Percentiles rank a stretch among this genome's conserved stretches.
These are phyloP conservation scores for Tausonia pullulans DNA, from an alignment of 1,284 basidiomycete species.

Conservation along the genomic window DNA sequence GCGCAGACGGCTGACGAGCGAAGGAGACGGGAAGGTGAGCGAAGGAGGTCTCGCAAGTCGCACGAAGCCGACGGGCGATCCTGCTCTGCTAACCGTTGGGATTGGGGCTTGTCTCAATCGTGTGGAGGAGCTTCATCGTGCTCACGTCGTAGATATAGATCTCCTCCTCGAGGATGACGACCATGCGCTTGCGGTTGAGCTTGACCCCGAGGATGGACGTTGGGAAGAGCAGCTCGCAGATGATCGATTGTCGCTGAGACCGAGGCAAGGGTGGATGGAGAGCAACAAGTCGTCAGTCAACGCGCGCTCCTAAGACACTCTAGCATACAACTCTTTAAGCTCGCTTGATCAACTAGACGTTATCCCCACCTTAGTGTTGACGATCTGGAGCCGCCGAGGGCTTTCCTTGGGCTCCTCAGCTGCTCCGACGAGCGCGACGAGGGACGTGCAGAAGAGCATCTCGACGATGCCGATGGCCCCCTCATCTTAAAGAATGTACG, in stretches of 20 bases:
- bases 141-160: slow-evolving; percentile 99
- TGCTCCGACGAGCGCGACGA: slow-evolving; percentile 85
- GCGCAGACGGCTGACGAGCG: slow-evolving; percentile 63
- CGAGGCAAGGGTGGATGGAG: background rate
- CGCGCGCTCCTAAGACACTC: background rate
- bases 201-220: slow-evolving; percentile 92
- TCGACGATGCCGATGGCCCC: slow-evolving; percentile 92
- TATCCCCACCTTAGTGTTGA: slow-evolving; percentile 78
- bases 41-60: background rate
- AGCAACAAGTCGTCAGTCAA: background rate
- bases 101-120: slow-evolving; percentile 93
- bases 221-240: slow-evolving; percentile 95
- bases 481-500: slow-evolving; percentile 48
- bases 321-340: no score
- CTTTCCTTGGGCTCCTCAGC: slow-evolving; percentile 77
- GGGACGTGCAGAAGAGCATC: slow-evolving; percentile 97
- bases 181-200: slow-evolving; percentile 88
- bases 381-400: slow-evolving; percentile 87
- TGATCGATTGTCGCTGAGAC: slow-evolving; percentile 83
- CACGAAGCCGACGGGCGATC: background rate
- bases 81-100: slow-evolving; percentile 57
- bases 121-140: slow-evolving; percentile 94
- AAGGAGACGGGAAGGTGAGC: background rate
- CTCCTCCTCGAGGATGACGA: slow-evolving; percentile 88
- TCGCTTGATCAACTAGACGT: background rate